Conservation (phyloP, 345 rosid species). For the Geranium brycei region DNA sequence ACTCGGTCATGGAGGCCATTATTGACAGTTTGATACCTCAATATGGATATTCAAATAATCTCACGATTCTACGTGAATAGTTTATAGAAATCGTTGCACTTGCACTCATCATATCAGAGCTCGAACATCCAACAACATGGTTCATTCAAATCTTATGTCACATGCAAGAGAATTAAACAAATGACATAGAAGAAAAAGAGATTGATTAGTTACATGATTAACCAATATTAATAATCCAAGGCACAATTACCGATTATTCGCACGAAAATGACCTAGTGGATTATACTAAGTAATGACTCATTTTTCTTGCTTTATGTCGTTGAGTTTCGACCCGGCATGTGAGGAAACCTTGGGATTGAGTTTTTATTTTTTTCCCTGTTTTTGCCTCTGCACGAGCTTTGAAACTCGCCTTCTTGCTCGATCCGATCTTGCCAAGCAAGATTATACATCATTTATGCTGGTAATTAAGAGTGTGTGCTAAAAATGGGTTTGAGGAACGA, state of each 20-base stretch:
- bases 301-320: slow-evolving; percentile 11
- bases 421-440: slow-evolving; percentile 11
- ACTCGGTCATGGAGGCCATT: too few relatives aligned
- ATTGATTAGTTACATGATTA: slow-evolving; percentile 37
- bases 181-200: slow-evolving; percentile 3
- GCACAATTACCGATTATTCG: slow-evolving; percentile 51
- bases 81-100: background rate
- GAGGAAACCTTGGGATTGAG: slow-evolving; percentile 49
- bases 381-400: slow-evolving; percentile 11
- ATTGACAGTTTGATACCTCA: too few relatives aligned
- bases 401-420: slow-evolving; percentile 5
- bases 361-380: background rate
- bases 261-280: slow-evolving; percentile 29
- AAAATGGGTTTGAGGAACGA: too few relatives aligned
- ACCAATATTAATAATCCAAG: slow-evolving; percentile 7
- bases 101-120: slow-evolving; percentile 1
- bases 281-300: background rate
- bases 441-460: too few relatives aligned
- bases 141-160: slow-evolving; percentile 20
- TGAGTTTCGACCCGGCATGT: slow-evolving; percentile 37
- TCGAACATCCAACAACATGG: slow-evolving; percentile 6
- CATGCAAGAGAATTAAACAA: slow-evolving; percentile 31
- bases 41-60: background rate
- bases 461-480: too few relatives aligned
- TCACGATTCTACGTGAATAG: slow-evolving; percentile 15